Conservation (phyloP, 176 grass and related monocot genomes). For the Eremochloa ophiuroides region DNA sequence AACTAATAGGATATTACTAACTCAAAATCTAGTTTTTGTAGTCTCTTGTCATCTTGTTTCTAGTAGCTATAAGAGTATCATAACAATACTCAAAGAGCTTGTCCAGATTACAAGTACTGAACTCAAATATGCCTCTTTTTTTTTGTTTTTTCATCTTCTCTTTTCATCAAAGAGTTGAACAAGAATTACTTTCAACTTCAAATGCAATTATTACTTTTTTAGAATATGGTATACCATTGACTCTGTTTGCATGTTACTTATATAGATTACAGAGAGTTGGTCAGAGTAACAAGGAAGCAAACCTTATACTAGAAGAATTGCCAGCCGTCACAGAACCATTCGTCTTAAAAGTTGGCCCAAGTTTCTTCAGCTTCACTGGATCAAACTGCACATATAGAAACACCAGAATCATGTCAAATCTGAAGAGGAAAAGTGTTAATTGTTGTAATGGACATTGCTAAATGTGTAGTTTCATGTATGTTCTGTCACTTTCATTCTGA, state of each 20-base stretch:
- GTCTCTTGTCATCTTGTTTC: background rate
- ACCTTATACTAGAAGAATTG: slow-evolving; percentile 94
- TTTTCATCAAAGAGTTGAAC: too few relatives aligned
- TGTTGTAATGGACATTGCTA: background rate
- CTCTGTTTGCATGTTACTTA: background rate
- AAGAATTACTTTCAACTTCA: too few relatives aligned
- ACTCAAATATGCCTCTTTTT: background rate
- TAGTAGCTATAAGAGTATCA: background rate
- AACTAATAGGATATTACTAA: background rate
- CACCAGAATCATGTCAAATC: slow-evolving; percentile 21
- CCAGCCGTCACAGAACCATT: slow-evolving; percentile 74
- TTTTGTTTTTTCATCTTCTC: too few relatives aligned
- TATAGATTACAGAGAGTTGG: background rate
- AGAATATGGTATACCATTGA: background rate
- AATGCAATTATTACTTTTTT: background rate
- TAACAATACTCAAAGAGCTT: background rate
- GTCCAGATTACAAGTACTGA: background rate
- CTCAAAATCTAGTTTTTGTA: background rate
- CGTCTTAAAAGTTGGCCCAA: slow-evolving; percentile 65
- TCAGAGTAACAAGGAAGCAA: background rate
- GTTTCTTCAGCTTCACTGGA: slow-evolving; percentile 67
- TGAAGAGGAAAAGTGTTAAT: background rate
- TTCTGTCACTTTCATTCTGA: background rate
- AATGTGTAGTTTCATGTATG: background rate
- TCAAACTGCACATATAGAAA: slow-evolving; percentile 47